A percentile compares a stretch with the other conserved stretches of the same genome.
Conservation (phyloP, 2,329 filamentous ascomycete species). For the Aureobasidium sp. region DNA sequence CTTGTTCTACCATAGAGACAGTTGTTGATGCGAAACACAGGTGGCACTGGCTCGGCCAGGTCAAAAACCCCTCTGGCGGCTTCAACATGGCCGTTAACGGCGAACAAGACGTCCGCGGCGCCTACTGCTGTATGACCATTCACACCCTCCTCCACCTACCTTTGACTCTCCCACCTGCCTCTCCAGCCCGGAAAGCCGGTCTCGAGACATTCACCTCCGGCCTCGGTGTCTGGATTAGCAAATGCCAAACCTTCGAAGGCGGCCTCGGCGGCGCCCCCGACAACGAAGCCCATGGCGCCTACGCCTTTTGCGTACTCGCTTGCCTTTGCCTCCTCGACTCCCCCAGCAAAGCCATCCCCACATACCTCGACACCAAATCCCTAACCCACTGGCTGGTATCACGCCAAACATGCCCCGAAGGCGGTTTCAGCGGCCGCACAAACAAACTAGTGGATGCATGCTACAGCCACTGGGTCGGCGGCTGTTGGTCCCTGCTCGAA, state of each 20-base stretch:
- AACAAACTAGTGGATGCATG: slow-evolving; percentile 98
- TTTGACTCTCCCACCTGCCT: slow-evolving; percentile 64
- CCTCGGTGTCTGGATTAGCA: slow-evolving; percentile 69
- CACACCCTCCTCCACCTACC: slow-evolving; percentile 79
- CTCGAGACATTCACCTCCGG: slow-evolving; percentile 60
- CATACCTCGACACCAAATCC: slow-evolving; percentile 67
- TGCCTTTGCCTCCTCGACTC: slow-evolving; percentile 79
- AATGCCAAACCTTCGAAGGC: slow-evolving; percentile 93
- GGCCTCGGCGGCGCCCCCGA: slow-evolving; percentile 80
- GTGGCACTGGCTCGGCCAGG: slow-evolving; percentile 78
- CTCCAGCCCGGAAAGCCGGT: slow-evolving; percentile 57
- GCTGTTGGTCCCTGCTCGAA: slow-evolving; percentile 87
- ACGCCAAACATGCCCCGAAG: slow-evolving; percentile 83
- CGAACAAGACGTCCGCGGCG: slow-evolving; percentile 89
- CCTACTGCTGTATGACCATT: slow-evolving; percentile 82
- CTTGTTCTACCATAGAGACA: not conserved
- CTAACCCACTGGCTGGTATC: slow-evolving; percentile 83
- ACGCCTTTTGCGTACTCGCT: slow-evolving; percentile 88
- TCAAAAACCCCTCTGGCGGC: slow-evolving; percentile 85
- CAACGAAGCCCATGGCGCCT: slow-evolving; percentile 90
- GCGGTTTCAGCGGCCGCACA: slow-evolving; percentile 85
- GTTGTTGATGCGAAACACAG: slow-evolving; percentile 26
- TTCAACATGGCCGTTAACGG: slow-evolving; percentile 80
- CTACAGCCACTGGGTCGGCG: slow-evolving; percentile 96
- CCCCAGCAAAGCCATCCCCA: slow-evolving; percentile 64